Conservation (phyloP, 345 rosid species). For the Gossypium anomalum region DNA sequence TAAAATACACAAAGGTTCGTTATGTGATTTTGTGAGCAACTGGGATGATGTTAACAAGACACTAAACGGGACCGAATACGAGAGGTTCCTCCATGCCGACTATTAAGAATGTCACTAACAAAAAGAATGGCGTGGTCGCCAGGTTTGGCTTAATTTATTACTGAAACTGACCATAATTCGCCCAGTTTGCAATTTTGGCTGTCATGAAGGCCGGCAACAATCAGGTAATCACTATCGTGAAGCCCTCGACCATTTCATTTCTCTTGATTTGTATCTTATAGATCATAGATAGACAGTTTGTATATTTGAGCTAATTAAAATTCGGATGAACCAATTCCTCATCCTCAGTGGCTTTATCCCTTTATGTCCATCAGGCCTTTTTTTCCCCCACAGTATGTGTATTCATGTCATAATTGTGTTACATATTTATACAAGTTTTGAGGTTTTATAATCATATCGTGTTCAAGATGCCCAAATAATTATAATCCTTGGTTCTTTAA, state of each 20-base stretch:
- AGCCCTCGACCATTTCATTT: not conserved
- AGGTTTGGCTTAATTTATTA: slow-evolving; percentile 21
- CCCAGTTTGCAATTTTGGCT: slow-evolving; percentile 10
- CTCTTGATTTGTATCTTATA: not conserved
- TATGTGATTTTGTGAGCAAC: slow-evolving; percentile 55
- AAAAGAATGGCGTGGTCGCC: slow-evolving; percentile 19
- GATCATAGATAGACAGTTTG: slow-evolving; percentile 17
- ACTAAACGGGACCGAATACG: slow-evolving; percentile 61
- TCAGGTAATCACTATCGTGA: not conserved
- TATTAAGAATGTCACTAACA: slow-evolving; percentile 37
- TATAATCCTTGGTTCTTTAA: too few relatives aligned
- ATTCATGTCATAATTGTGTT: not conserved
- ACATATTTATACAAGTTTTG: too few relatives aligned
- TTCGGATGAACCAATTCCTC: slow-evolving; percentile 14
- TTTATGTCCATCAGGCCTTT: not conserved
- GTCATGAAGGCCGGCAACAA: not conserved
- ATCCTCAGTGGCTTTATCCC: not conserved
- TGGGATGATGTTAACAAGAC: slow-evolving; percentile 78
- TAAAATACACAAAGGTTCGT: slow-evolving; percentile 36
- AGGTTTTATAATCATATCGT: too few relatives aligned
- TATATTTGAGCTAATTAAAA: slow-evolving; percentile 20
- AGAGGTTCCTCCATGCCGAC: slow-evolving; percentile 53
- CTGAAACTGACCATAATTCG: not conserved
- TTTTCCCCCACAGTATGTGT: not conserved
- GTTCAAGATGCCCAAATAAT: too few relatives aligned